A percentile compares a stretch with the other conserved stretches of the same genome.
Conservation (phyloP, 2,329 filamentous ascomycete species). For the Sarocladium kiliense region DNA sequence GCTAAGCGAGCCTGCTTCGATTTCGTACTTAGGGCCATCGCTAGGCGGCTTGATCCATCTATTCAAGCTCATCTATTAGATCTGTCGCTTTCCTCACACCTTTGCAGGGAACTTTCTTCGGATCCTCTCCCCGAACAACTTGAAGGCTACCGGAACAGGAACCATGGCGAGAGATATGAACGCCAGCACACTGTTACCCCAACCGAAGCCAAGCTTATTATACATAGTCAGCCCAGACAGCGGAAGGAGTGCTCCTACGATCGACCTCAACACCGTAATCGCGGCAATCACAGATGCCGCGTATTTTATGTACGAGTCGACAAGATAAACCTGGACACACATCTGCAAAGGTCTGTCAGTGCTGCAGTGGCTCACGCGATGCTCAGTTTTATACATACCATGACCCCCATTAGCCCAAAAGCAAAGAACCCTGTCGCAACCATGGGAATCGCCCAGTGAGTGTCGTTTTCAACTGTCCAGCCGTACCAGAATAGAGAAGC, state of each 20-base stretch:
- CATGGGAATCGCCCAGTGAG: slow-evolving; percentile 26
- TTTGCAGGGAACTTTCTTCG: slow-evolving; percentile 18
- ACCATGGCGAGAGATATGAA: slow-evolving; percentile 35
- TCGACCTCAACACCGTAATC: slow-evolving; percentile 32
- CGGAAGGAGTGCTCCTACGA: slow-evolving; percentile 63
- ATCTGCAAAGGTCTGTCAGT: slow-evolving; percentile 14
- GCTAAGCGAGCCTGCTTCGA: no score
- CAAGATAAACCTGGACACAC: slow-evolving; percentile 31
- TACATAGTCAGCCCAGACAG: slow-evolving; percentile 45
- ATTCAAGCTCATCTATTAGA: neutral
- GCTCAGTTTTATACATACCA: no score
- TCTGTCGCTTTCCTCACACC: neutral
- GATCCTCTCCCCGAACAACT: slow-evolving; percentile 18
- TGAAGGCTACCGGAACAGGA: slow-evolving; percentile 17
- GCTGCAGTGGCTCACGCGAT: no score
- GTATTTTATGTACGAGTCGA: slow-evolving; percentile 24
- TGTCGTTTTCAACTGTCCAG: slow-evolving; percentile 20
- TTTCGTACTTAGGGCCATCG: no score
- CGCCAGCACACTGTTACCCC: slow-evolving; percentile 34
- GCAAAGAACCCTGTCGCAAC: slow-evolving; percentile 41
- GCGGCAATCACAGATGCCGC: slow-evolving; percentile 26
- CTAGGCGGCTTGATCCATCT: no score
- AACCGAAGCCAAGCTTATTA: slow-evolving; percentile 39
- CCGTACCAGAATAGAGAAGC: slow-evolving; percentile 24
- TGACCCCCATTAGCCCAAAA: slow-evolving; percentile 32